phyloP scores from a whole-genome alignment of 768 basidiomycete genomes.

The Kockovaella imperatae region DNA sequence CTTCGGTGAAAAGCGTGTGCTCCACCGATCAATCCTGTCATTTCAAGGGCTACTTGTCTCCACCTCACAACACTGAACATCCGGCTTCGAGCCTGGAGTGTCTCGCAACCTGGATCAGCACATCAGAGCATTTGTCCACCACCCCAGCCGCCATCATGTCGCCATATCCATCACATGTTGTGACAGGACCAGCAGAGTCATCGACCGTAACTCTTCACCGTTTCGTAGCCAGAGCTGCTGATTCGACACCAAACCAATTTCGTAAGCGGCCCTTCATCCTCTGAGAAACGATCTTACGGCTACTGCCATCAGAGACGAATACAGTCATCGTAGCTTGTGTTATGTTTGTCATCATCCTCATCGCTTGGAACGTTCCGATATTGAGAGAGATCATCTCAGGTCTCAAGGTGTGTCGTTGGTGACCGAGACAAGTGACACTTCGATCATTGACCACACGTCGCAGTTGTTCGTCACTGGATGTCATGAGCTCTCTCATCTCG shows the following conservation, averaged over 20 bases:
- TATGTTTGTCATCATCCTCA: constrained; percentile 36
- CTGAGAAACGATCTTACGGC: neutral
- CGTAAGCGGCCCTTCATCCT: constrained; percentile 12
- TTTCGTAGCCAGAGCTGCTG: constrained; percentile 6
- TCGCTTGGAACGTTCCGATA: constrained; percentile 42
- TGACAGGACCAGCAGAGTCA: too few relatives aligned
- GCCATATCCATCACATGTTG: too few relatives aligned
- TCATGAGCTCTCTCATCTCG: constrained; percentile 41
- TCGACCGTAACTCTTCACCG: constrained; percentile 3
- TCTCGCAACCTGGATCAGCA: too few relatives aligned
- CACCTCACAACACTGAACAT: too few relatives aligned
- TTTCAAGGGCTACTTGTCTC: too few relatives aligned
- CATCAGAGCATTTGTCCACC: neutral
- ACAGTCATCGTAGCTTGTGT: constrained; percentile 42
- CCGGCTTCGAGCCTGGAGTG: too few relatives aligned
- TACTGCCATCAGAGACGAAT: constrained; percentile 32
- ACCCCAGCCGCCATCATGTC: neutral
- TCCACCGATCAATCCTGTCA: too few relatives aligned
- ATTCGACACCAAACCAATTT: constrained; percentile 23
- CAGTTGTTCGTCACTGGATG: constrained; percentile 39
- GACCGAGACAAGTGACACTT: neutral
- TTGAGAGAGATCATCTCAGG: constrained; percentile 39
- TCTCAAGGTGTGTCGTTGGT: constrained; percentile 31
- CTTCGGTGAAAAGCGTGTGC: too few relatives aligned
- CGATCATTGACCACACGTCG: neutral